These are phyloP conservation scores for Tricholoma sp. DNA, from an alignment of 768 basidiomycete species.

Conservation along the genomic window DNA sequence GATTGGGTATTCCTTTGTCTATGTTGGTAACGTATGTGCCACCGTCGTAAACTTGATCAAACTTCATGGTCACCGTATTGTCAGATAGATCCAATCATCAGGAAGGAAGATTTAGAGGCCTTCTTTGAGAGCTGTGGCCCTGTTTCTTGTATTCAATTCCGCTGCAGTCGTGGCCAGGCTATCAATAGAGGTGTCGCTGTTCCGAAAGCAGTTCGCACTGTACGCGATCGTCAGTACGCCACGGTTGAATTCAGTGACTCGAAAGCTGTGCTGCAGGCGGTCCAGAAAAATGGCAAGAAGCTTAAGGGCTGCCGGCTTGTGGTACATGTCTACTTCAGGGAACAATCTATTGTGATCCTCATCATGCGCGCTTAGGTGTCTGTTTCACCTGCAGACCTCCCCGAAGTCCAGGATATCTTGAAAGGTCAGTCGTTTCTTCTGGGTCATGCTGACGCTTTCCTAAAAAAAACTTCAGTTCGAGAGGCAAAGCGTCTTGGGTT, in stretches of 20 bases:
- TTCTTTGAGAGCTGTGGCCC: conserved; percentile 35
- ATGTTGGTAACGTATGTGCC: conserved; percentile 54
- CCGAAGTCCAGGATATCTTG: conserved; percentile 32
- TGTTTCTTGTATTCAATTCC: conserved; percentile 30
- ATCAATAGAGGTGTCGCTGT: conserved; percentile 22
- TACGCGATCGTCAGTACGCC: conserved; percentile 45
- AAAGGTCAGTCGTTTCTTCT: conserved; percentile 17
- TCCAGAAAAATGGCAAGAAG: conserved; percentile 30
- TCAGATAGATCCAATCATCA: conserved; percentile 33
- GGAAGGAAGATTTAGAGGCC: conserved; percentile 24
- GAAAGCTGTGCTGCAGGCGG: conserved; percentile 34
- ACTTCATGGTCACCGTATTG: background rate
- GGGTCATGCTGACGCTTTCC: background rate
- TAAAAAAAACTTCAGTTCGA: conserved; percentile 6
- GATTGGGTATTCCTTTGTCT: conserved; percentile 31
- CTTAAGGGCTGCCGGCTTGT: conserved; percentile 35
- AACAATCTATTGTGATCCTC: background rate
- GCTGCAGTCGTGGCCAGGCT: conserved; percentile 37
- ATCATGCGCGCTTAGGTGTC: conserved; percentile 26
- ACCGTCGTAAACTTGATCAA: background rate
- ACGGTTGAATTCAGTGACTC: conserved; percentile 39
- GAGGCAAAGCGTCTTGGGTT: conserved; percentile 5
- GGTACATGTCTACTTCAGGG: conserved; percentile 26
- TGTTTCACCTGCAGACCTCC: conserved; percentile 31
- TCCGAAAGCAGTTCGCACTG: conserved; percentile 15